These are phyloP conservation scores for Panellus pusillus DNA, from an alignment of 768 basidiomycete genomes.

Conservation along the genomic window DNA sequence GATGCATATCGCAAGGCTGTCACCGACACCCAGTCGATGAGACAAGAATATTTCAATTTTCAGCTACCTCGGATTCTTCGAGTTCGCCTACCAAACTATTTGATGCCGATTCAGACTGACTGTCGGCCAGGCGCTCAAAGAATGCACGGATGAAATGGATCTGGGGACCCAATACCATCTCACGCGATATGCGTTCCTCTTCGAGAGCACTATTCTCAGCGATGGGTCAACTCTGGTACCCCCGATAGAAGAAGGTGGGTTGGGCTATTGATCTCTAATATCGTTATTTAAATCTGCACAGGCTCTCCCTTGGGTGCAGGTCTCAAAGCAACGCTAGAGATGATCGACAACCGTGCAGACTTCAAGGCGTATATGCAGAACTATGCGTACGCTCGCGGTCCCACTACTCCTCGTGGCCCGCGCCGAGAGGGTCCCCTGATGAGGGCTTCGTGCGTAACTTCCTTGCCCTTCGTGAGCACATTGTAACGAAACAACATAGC, in stretches of 20 bases:
- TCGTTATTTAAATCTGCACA: neutral
- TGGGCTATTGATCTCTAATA: neutral
- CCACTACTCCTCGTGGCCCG: constrained; percentile 61
- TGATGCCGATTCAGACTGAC: constrained; percentile 3
- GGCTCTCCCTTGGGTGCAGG: constrained; percentile 34
- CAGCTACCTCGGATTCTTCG: constrained; percentile 92
- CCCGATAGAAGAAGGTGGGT: constrained; percentile 69
- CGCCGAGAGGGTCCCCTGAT: constrained; percentile 87
- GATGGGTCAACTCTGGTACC: constrained; percentile 85
- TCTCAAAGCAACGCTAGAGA: constrained; percentile 83
- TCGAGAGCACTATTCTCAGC: constrained; percentile 85
- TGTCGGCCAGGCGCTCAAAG: constrained; percentile 73
- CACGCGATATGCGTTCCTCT: constrained; percentile 90
- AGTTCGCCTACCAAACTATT: constrained; percentile 44
- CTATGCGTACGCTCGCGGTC: constrained; percentile 87
- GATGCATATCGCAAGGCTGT: constrained; percentile 91
- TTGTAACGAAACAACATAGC: constrained; percentile 35
- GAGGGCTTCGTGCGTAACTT: constrained; percentile 85
- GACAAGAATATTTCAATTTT: constrained; percentile 98
- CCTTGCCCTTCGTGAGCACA: neutral
- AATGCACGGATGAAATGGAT: constrained; percentile 94
- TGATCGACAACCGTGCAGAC: constrained; percentile 91
- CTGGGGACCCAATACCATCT: constrained; percentile 98
- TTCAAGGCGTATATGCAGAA: constrained; percentile 98
- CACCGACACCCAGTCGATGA: constrained; percentile 82